Conservation (phyloP, 176 grass and related monocot species). For the Eleusine coracana region DNA sequence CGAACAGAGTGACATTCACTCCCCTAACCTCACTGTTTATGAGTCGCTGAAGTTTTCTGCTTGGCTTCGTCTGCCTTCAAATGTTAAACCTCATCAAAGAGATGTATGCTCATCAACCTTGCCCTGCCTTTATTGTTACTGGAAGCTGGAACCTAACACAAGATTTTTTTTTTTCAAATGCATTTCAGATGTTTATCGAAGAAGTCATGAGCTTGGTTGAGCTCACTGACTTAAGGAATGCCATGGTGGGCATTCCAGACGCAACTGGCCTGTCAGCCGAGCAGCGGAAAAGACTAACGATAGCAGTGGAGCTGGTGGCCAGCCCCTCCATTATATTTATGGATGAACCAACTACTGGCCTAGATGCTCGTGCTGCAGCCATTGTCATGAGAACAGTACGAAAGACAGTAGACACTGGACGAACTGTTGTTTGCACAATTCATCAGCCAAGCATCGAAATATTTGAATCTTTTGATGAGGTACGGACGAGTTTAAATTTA, state of each 20-base stretch:
- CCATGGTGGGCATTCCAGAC: conserved; percentile 73
- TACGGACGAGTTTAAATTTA: conserved; percentile 30
- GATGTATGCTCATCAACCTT: conserved; percentile 51
- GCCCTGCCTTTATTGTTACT: conserved; percentile 24
- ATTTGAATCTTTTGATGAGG: conserved; percentile 99
- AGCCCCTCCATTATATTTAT: conserved; percentile 96
- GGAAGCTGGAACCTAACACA: conserved; percentile 11
- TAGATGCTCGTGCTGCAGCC: conserved; percentile 89
- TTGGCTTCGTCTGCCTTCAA: conserved; percentile 88
- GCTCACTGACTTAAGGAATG: conserved; percentile 70
- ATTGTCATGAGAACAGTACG: conserved; percentile 94
- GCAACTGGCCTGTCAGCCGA: conserved; percentile 75
- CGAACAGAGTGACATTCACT: conserved; percentile 90
- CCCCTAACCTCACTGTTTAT: conserved; percentile 76
- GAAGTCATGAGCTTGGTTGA: conserved; percentile 93
- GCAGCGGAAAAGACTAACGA: conserved; percentile 88
- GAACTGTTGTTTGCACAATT: conserved; percentile 92
- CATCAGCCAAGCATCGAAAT: conserved; percentile 96
- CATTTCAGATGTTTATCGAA: conserved; percentile 82
- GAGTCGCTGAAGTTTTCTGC: conserved; percentile 87
- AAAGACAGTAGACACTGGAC: conserved; percentile 93
- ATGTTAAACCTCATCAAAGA: conserved; percentile 70
- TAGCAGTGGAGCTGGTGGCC: conserved; percentile 87
- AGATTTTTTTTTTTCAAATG: conserved; percentile 35
- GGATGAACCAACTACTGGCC: conserved; percentile 88